Conservation (phyloP, 2,329 filamentous ascomycete species). For the Fusarium liriodendri region DNA sequence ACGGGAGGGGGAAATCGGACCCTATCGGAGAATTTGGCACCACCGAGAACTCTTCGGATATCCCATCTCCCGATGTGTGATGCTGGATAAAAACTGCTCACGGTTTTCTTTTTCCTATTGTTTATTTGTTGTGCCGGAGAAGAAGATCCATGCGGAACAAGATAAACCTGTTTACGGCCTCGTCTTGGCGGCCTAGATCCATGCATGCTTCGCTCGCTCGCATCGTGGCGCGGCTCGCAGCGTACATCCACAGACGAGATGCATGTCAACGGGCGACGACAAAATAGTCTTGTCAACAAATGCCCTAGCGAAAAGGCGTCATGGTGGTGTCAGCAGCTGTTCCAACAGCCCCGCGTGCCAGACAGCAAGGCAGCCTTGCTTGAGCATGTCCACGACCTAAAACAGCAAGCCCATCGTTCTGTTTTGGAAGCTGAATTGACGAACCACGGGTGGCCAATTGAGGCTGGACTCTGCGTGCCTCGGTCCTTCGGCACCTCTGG, state of each 20-base stretch:
- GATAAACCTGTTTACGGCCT: constrained; percentile 2
- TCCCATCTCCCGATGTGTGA: constrained; percentile 24
- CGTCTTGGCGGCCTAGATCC: constrained; percentile 12
- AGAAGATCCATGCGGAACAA: constrained; percentile 14
- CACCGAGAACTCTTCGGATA: constrained; percentile 23
- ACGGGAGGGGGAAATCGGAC: constrained; percentile 3
- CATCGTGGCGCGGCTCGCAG: constrained; percentile 32
- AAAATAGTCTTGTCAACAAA: constrained; percentile 1
- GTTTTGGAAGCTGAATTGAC: constrained; percentile 22
- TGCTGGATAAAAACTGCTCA: constrained; percentile 16
- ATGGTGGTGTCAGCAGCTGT: constrained; percentile 20
- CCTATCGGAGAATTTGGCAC: constrained; percentile 38
- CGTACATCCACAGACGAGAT: constrained; percentile 10
- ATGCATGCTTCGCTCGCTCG: constrained; percentile 11
- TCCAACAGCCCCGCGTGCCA: constrained; percentile 24
- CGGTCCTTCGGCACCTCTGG: constrained; percentile 7
- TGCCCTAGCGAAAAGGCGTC: constrained; percentile 7
- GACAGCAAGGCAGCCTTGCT: constrained; percentile 26
- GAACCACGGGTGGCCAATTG: constrained; percentile 9
- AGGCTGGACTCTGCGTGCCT: constrained; percentile 11
- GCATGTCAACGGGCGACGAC: constrained; percentile 13
- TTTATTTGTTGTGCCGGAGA: constrained; percentile 27
- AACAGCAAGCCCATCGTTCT: constrained; percentile 15
- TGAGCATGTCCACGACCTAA: constrained; percentile 10
- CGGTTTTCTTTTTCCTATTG: constrained; percentile 35